Evolutionary conservation across 495 filamentous ascomycete genomes (phyloP).

Genomic region (Cairneyella variabilis): DNA sequence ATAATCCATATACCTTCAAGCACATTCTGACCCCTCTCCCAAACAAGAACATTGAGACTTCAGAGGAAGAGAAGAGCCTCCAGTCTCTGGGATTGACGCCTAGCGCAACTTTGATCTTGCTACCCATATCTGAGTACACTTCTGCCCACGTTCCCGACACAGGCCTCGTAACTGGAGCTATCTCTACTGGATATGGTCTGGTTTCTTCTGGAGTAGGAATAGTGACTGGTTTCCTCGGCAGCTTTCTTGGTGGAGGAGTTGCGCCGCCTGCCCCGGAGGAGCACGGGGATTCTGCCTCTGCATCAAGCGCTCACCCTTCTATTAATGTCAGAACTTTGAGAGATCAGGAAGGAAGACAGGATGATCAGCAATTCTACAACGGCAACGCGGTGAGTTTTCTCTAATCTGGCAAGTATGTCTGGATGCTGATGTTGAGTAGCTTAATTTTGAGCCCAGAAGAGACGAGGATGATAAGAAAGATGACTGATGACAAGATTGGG

Average conservation of each 20-base stretch:
- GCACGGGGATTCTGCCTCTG: neutral
- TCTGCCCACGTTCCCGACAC: slow-evolving; percentile 50
- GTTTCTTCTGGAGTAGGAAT: slow-evolving; percentile 34
- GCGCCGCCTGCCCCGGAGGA: slow-evolving; percentile 11
- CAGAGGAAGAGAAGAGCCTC: slow-evolving; percentile 69
- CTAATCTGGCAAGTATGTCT: neutral
- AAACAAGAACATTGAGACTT: slow-evolving; percentile 63
- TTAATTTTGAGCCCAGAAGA: slow-evolving; percentile 70
- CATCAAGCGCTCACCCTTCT: slow-evolving; percentile 15
- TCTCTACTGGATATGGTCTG: slow-evolving; percentile 23
- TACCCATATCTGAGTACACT: slow-evolving; percentile 60
- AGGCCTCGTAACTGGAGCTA: slow-evolving; percentile 4
- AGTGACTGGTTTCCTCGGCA: slow-evolving; percentile 49
- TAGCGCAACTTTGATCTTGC: slow-evolving; percentile 76
- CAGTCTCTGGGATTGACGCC: slow-evolving; percentile 66
- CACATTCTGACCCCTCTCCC: slow-evolving; percentile 77
- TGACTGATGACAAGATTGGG: too few relatives aligned
- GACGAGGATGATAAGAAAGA: slow-evolving; percentile 47
- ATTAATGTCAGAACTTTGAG: slow-evolving; percentile 44
- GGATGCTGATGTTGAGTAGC: slow-evolving; percentile 34
- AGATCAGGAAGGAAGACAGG: slow-evolving; percentile 37
- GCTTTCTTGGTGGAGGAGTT: slow-evolving; percentile 47
- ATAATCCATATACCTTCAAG: slow-evolving; percentile 72
- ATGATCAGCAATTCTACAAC: slow-evolving; percentile 73
- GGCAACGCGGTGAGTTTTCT: slow-evolving; percentile 69